Base-by-base conservation (phyloP, 2,329 filamentous ascomycete genomes). In the Septoria linicola region DNA sequence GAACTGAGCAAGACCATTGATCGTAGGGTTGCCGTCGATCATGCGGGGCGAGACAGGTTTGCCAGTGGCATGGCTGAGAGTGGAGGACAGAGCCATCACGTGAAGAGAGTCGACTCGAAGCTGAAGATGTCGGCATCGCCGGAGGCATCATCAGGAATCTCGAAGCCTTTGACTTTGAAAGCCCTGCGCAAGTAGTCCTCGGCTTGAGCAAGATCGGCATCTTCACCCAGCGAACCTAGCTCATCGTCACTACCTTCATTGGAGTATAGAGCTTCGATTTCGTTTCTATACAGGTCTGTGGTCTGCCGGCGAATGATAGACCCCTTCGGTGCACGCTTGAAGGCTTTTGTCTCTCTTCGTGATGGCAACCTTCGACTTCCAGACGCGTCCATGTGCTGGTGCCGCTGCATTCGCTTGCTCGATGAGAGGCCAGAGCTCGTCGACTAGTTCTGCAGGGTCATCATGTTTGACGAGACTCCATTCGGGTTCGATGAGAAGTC, bases 221-320 rank as follows among this genome's bases (percentile, higher is more conserved):
- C 49, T 16, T 47, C 25, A 8, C 41, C 17, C 1, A 59, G 42
- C 10, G 32, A 11, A 2, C 48, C 51, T 7, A 59, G 35, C 13
- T 51, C 53, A 25, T 59, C 51, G 17, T 59, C 54, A 20, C 47
- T 50, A n/a, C 21, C 36, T 34, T 55, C 59, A 19, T 62, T 60
- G 3, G 53, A 57, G 57, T 79, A 80, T 3, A 79, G 64, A 0
- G 67, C 65, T 3, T 78, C 72, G 34, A 80, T 79, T 49, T 78
- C 76, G 1, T 70, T 57, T 2, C 61, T 61, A 41, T 77, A 80
- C 1, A 73, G 61, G 2, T 61, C 54, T 1, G 23, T 27, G 13
- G 57, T 57, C 46, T 54, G 48, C 6, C 47, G 19, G 6, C 57
- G 54, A 25, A 51, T 37, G 23, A 59, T 49, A 4, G 51, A 51